These are phyloP conservation scores for Pezicula neosporulosa DNA, from an alignment of 2,329 filamentous ascomycete species.

Conservation along the genomic window DNA sequence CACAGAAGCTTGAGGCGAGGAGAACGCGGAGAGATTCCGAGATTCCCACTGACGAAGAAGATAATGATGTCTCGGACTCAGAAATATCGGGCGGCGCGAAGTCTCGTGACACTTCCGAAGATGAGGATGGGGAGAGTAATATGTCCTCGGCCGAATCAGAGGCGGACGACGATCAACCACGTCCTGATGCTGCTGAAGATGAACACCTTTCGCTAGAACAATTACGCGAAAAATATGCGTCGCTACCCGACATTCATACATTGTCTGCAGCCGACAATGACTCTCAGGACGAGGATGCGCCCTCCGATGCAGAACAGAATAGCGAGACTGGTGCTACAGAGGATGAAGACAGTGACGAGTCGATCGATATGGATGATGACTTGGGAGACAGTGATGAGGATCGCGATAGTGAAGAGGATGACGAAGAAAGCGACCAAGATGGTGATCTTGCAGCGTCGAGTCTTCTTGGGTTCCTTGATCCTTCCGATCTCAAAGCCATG, in stretches of 20 bases:
- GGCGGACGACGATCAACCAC: conserved; percentile 43
- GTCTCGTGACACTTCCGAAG: conserved; percentile 31
- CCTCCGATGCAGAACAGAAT: conserved; percentile 20
- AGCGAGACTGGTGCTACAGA: conserved; percentile 17
- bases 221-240: conserved; percentile 64
- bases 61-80: conserved; percentile 33
- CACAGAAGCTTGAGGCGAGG: conserved; percentile 64
- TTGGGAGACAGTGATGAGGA: conserved; percentile 52
- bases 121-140: conserved; percentile 45
- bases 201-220: conserved; percentile 68
- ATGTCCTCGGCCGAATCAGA: conserved; percentile 65
- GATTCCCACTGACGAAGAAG: conserved; percentile 35
- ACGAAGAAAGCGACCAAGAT: conserved; percentile 28
- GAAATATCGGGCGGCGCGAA: conserved; percentile 42
- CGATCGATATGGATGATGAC: conserved; percentile 66
- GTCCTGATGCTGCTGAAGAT: conserved; percentile 49
- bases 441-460: conserved; percentile 41
- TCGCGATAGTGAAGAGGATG: conserved; percentile 40
- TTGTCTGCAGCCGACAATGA: conserved; percentile 26
- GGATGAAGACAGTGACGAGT: conserved; percentile 56
- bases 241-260: conserved; percentile 45
- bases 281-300: conserved; percentile 21
- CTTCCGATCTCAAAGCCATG: conserved; percentile 31
- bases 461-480: conserved; percentile 28
- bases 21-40: conserved; percentile 51